phyloP scores from a whole-genome alignment of 306 rosid species.

The Prunus mongolica region DNA sequence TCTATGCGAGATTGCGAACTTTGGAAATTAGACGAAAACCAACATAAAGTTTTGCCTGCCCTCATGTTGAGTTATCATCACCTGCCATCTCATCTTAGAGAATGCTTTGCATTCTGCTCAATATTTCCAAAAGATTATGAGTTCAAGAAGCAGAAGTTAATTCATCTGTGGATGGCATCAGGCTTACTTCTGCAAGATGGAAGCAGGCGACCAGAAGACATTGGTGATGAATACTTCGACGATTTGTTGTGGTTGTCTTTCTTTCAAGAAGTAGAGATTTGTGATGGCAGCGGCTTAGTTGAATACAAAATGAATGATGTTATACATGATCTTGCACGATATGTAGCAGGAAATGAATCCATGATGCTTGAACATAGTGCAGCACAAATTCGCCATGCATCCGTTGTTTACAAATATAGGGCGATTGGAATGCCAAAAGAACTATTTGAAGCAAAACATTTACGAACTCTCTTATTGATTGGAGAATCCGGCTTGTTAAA shows the following conservation, averaged over 20 bases:
- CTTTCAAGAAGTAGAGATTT: neutral
- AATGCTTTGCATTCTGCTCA: slow-evolving; percentile 15
- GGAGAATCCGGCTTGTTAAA: neutral
- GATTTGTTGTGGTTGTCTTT: slow-evolving; percentile 15
- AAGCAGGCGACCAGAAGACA: slow-evolving; percentile 7
- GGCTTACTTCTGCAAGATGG: slow-evolving; percentile 2
- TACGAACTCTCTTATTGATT: slow-evolving; percentile 1
- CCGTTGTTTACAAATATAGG: neutral
- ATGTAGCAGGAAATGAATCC: neutral
- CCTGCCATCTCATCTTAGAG: neutral
- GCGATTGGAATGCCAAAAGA: neutral
- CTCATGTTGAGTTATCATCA: slow-evolving; percentile 11
- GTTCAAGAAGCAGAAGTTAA: neutral
- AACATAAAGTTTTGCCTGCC: neutral
- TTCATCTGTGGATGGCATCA: slow-evolving; percentile 15
- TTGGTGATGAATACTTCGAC: neutral
- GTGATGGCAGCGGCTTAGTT: neutral
- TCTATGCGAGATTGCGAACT: slow-evolving; percentile 5
- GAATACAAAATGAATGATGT: slow-evolving; percentile 13
- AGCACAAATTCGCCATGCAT: neutral
- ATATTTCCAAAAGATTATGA: slow-evolving; percentile 5
- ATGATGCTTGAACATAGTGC: neutral
- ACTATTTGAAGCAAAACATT: neutral
- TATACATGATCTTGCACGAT: slow-evolving; percentile 10
- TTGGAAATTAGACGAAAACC: neutral